Percentiles rank a stretch among this genome's conserved stretches.
These are phyloP conservation scores for Termitomyces sp. DNA, from an alignment of 1,284 basidiomycete species.

Conservation along the genomic window DNA sequence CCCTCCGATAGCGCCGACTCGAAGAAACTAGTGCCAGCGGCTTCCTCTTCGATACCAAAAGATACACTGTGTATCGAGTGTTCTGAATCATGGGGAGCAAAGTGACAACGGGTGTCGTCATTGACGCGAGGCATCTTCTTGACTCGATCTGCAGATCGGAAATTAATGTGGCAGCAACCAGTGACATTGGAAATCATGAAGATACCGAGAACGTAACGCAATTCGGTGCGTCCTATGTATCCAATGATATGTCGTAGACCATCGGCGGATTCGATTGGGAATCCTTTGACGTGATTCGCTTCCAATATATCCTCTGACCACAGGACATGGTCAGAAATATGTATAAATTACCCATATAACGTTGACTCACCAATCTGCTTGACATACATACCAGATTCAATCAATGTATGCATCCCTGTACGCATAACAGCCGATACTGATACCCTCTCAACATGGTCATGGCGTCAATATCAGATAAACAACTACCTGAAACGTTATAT, in stretches of 20 bases:
- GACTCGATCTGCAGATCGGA: conserved; percentile 55
- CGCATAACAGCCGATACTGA: conserved; percentile 89
- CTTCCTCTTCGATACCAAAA: conserved; percentile 57
- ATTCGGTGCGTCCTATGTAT: conserved; percentile 84
- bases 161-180: conserved; percentile 7
- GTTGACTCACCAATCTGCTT: conserved; percentile 65
- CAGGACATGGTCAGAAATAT: background rate
- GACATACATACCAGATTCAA: conserved; percentile 73
- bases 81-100: conserved; percentile 49
- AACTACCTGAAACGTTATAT: conserved; percentile 81
- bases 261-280: conserved; percentile 76
- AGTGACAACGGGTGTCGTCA: conserved; percentile 67
- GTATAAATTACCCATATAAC: background rate
- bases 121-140: conserved; percentile 57
- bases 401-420: conserved; percentile 69
- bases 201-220: conserved; percentile 82
- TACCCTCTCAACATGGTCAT: conserved; percentile 1
- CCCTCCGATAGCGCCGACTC: conserved; percentile 51
- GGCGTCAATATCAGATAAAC: background rate
- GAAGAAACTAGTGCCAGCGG: conserved; percentile 57
- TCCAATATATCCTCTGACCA: conserved; percentile 62
- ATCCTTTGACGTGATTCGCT: conserved; percentile 80
- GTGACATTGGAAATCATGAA: conserved; percentile 1
- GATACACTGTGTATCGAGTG: conserved; percentile 46
- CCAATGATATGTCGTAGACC: conserved; percentile 67